Conservation (phyloP, 306 rosid species). For the Aeschynomene evenia region DNA sequence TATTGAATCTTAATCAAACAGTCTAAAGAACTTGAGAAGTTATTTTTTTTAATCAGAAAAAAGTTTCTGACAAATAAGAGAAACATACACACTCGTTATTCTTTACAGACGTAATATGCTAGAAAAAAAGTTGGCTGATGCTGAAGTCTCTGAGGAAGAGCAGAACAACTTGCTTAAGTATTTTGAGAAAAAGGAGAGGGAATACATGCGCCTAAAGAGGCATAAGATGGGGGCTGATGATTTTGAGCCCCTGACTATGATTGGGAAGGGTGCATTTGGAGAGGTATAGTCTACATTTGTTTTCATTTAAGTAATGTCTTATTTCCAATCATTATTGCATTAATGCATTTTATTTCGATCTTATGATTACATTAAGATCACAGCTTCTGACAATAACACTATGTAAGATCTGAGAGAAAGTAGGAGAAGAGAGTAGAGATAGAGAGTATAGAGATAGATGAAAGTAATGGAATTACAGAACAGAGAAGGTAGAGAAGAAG, state of each 20-base stretch:
- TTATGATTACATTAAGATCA: neutral
- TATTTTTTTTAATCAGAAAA: neutral
- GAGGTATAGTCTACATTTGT: slow-evolving; percentile 62
- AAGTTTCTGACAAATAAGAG: neutral
- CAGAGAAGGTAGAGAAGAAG: too few species aligned
- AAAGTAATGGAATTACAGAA: too few species aligned
- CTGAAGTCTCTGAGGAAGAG: slow-evolving; percentile 99
- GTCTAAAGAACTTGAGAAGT: neutral
- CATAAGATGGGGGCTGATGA: slow-evolving; percentile 99
- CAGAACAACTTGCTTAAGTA: slow-evolving; percentile 86
- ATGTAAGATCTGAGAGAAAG: too few species aligned
- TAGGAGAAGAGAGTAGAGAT: too few species aligned
- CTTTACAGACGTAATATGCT: slow-evolving; percentile 78
- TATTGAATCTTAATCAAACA: neutral
- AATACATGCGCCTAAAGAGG: slow-evolving; percentile 98
- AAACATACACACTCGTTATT: neutral
- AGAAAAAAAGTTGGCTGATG: slow-evolving; percentile 93
- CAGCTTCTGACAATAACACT: neutral
- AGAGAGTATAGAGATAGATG: too few species aligned
- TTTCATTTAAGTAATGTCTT: slow-evolving; percentile 10
- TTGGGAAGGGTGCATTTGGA: slow-evolving; percentile 99
- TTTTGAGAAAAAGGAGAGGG: slow-evolving; percentile 96
- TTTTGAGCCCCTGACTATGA: slow-evolving; percentile 93
- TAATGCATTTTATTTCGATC: neutral
- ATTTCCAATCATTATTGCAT: slow-evolving; percentile 4